phyloP scores from a whole-genome alignment of 805 yeast genomes.

The Starmerella sirachaensis region DNA sequence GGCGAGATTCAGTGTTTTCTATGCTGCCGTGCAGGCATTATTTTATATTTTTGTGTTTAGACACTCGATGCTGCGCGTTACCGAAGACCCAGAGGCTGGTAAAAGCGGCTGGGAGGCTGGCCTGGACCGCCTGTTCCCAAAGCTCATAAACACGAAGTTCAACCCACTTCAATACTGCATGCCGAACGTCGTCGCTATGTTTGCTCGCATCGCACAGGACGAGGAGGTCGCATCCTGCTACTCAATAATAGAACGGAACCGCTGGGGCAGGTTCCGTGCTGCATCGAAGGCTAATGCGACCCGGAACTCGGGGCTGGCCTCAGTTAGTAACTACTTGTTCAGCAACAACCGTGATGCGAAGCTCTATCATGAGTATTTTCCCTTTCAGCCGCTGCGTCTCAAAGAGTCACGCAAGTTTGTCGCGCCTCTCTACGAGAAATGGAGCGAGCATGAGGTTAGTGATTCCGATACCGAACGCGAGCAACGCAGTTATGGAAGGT shows the following conservation, averaged over 20 bases:
- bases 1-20: slow-evolving; percentile 82
- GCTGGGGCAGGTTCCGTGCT: slow-evolving; percentile 47
- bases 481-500: too few species aligned
- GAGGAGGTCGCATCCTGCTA: slow-evolving; percentile 87
- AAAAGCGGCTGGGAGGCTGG: slow-evolving; percentile 29
- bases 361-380: slow-evolving; percentile 89
- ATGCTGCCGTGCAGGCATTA: slow-evolving; percentile 82
- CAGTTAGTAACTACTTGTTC: slow-evolving; percentile 32
- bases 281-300: slow-evolving; percentile 3
- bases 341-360: slow-evolving; percentile 64
- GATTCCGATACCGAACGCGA: slow-evolving; percentile 20
- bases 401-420: slow-evolving; percentile 47
- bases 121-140: slow-evolving; percentile 75
- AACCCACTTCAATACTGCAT: slow-evolving; percentile 90
- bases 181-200: slow-evolving; percentile 83
- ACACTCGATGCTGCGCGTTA: slow-evolving; percentile 42
- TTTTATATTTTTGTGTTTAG: slow-evolving; percentile 88
- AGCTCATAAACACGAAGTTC: slow-evolving; percentile 74
- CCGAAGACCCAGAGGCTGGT: slow-evolving; percentile 25
- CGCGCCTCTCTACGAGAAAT: slow-evolving; percentile 54
- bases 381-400: slow-evolving; percentile 82
- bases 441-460: slow-evolving; percentile 56
- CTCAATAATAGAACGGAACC: slow-evolving; percentile 82
- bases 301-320: slow-evolving; percentile 15
- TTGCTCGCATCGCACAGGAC: slow-evolving; percentile 83